phyloP scores from a whole-genome alignment of 2,329 filamentous ascomycete genomes.

The Thermomyces lanuginosus region DNA sequence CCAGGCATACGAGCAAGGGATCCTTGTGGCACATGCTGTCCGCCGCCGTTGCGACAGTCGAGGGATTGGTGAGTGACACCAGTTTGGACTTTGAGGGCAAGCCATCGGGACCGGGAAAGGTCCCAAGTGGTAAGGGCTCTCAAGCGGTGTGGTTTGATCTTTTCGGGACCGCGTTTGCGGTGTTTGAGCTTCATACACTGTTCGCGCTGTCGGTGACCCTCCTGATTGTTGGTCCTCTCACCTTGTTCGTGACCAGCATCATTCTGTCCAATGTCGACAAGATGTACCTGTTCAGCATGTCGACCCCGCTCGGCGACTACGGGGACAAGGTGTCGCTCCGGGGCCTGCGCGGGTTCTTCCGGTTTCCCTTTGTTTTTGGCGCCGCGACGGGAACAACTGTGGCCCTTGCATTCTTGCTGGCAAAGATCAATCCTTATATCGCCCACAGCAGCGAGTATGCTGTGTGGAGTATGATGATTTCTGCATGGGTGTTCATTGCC shows the following conservation, averaged over 20 bases:
- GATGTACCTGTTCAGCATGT: conserved; percentile 70
- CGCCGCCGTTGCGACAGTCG: conserved; percentile 57
- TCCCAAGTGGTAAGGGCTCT: conserved; percentile 49
- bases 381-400: conserved; percentile 53
- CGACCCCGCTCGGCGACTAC: conserved; percentile 43
- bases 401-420: conserved; percentile 56
- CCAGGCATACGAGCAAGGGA: conserved; percentile 49
- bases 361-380: conserved; percentile 60
- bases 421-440: conserved; percentile 75
- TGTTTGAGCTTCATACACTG: conserved; percentile 64
- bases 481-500: conserved; percentile 60
- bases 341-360: conserved; percentile 68
- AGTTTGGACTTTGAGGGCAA: conserved; percentile 49
- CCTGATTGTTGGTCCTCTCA: conserved; percentile 61
- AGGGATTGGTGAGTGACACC: conserved; percentile 52
- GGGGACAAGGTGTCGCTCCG: conserved; percentile 48
- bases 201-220: conserved; percentile 79
- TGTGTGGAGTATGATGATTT: conserved; percentile 76
- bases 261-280: conserved; percentile 57
- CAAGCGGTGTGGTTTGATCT: conserved; percentile 87
- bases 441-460: conserved; percentile 79
- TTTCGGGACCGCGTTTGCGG: conserved; percentile 61
- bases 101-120: conserved; percentile 41
- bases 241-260: conserved; percentile 52
- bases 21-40: conserved; percentile 93